Evolutionary conservation across 225 moss, liverwort and hornwort species (phyloP).

Genomic region (Physcomitrellopsis africana): DNA sequence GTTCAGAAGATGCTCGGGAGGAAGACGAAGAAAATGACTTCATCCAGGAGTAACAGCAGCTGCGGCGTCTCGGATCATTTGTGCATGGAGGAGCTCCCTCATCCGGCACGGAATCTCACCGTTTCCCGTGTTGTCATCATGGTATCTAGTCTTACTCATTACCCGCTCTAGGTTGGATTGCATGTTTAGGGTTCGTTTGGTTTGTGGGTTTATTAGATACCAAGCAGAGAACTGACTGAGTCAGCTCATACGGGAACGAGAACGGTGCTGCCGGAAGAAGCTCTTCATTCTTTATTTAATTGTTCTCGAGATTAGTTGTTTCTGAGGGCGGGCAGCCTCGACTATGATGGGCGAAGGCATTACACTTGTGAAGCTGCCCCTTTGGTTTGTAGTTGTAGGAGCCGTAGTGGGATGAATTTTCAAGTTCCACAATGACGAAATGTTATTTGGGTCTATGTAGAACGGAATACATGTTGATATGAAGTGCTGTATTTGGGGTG

Average conservation of each 20-base stretch:
- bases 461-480: slow-evolving; percentile 2
- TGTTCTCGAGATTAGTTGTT: background rate
- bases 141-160: slow-evolving; percentile 35
- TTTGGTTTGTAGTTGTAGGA: background rate
- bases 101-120: slow-evolving; percentile 60
- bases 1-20: slow-evolving; percentile 48
- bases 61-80: slow-evolving; percentile 49
- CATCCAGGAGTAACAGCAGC: slow-evolving; percentile 25
- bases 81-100: slow-evolving; percentile 54
- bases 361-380: background rate
- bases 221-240: background rate
- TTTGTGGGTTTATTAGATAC: background rate
- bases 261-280: background rate
- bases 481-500: background rate
- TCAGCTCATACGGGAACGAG: background rate
- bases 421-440: background rate
- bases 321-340: background rate
- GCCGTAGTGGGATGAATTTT: background rate
- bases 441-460: background rate
- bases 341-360: background rate
- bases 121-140: slow-evolving; percentile 67
- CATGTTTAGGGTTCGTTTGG: slow-evolving; percentile 32
- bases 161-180: background rate
- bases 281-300: background rate
- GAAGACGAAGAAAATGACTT: slow-evolving; percentile 34